Evolutionary conservation across 2,329 filamentous ascomycete species (phyloP), one percentile per base, ranked within the genome.

Genomic region (Coniochaeta hoffmannii): DNA sequence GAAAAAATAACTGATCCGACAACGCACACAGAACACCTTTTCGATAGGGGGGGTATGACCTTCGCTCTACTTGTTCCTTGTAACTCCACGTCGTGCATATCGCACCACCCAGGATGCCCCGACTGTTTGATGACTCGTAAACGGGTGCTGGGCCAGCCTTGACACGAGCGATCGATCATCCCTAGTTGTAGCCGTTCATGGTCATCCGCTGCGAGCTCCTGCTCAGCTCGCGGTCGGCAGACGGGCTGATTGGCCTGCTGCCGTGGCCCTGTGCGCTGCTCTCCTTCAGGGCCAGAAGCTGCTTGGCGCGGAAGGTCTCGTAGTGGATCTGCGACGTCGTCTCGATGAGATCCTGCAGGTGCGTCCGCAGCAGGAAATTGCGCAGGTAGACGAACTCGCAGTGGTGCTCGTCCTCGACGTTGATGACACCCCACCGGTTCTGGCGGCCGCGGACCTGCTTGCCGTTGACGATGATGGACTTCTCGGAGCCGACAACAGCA

Each of bases 261-360:
- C 87, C 84, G 65, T 85, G 78, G 62, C 86, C 88, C 62, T 90
- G 89, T 64, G 90, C 90, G 69, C 90, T 96, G 81, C 89, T 96
- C 81, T 99, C 94, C 85, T 97, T 99, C 71, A 99, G 83, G 57
- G 94, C 94, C 69, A 99, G 79, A 67, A 99, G 81, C 76, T 99
- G 94, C 86, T 99, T 99, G 68, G 94, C 92, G 75, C 94, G 92
- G 92, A 99, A 99, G 58, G 91, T 96, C 82, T 99, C 94, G 81
- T 99, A 99, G 82, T 99, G 94, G 75, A 97, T 99, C 80, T 99
- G 94, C 65, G 92, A 97, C 50, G 94, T 99, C 31, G 94, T 99
- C 79, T 99, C 94, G 74, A 99, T 97, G 64, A 99, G 85, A 69
- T 99, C 94, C 81, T 99, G 94, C 56, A 99, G 85, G 75, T 99